Base-by-base conservation (phyloP, 352 stramenopile species). In the Plasmopara viticola region DNA sequence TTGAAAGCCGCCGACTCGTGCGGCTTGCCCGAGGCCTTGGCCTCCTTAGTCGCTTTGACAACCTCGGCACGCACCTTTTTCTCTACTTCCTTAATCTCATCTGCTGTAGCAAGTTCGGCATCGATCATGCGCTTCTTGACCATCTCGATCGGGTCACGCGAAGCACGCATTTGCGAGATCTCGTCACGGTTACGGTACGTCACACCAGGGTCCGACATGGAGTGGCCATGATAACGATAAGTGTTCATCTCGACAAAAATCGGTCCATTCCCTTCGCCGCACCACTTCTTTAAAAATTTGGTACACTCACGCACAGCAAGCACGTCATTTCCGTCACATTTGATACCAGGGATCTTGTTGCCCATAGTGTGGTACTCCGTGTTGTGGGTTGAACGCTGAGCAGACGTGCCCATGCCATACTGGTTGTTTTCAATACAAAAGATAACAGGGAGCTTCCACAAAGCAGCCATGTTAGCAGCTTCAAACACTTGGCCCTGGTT, bases 361-460 rank as follows among this genome's bases (percentile, higher is more conserved):
- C 97, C 97, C 96, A 99, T 99, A 59, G 97, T 99, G 87, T 99
- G 99, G 86, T 99, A 99, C 50, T 99, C 94, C 40, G 78, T 89
- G 78, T 99, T 98, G 52, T 74, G 94, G 40, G 93, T 98, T 60
- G 97, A 97, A 57, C 97, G 90, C 64, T 98, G 85, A 45, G 95
- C 95, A 48, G 90, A 98, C 30, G 97, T 99, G 60, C 97, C 97
- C 97, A 99, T 99, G 62, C 97, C 97, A 76, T 99, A 99, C 64
- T 99, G 95, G 85, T 99, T 99, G 87, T 99, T 99, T 75, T 99
- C 97, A 74, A 99, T 99, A 68, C 96, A 98, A 69, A 99, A 99
- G 65, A 99, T 99, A 62, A 97, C 88, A 10, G 97, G 97, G 40
- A 99, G 76, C 64, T 98, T 98, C 96, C 96, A 99, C 42, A 99